These are phyloP conservation scores for Phycomyces nitens DNA, from an alignment of 192 early-diverging fungal genomes.

Conservation along the genomic window DNA sequence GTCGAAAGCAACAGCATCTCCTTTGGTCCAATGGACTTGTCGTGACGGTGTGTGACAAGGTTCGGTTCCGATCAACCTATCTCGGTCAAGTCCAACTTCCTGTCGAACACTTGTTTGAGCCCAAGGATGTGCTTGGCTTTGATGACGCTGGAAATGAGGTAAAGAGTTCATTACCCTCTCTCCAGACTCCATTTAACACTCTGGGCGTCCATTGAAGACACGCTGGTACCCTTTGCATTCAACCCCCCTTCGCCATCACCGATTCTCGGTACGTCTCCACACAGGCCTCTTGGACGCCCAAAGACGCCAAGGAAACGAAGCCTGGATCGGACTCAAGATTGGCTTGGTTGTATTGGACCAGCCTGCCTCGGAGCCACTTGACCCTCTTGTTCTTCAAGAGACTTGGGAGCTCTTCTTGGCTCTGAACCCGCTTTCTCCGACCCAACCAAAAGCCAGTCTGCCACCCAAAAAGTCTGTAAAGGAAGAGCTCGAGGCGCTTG, in stretches of 20 bases:
- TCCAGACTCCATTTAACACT: too few species aligned
- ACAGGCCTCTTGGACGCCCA: not conserved
- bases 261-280: not conserved
- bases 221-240: not conserved
- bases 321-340: not conserved
- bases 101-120: slow-evolving; percentile 50
- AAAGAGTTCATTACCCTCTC: too few species aligned
- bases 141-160: slow-evolving; percentile 56
- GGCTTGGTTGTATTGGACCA: not conserved
- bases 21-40: slow-evolving; percentile 35
- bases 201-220: too few species aligned
- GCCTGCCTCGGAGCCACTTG: not conserved
- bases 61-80: slow-evolving; percentile 60
- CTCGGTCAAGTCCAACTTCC: slow-evolving; percentile 58
- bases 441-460: not conserved
- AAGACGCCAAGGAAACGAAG: not conserved
- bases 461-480: not conserved
- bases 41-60: slow-evolving; percentile 68
- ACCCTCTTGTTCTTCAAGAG: too few species aligned
- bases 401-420: not conserved
- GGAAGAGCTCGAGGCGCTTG: too few species aligned
- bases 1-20: slow-evolving; percentile 16
- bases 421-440: not conserved
- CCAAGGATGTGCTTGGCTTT: slow-evolving; percentile 38
- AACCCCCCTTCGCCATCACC: not conserved